Conservation (phyloP, 805 yeast species). For the Candida ponderosae region DNA sequence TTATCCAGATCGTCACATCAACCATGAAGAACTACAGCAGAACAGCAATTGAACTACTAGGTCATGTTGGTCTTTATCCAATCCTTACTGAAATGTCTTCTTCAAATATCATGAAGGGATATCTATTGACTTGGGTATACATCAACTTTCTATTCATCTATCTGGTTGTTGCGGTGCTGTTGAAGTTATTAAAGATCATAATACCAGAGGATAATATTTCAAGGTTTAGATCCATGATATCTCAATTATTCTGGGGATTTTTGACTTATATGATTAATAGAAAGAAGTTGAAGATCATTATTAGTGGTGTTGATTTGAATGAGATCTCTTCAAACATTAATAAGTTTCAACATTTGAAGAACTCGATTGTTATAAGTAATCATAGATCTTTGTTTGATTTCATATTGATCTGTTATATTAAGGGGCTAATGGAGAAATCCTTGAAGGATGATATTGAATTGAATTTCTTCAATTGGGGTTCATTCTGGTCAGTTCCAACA, state of each 20-base stretch:
- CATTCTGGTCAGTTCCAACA: slow-evolving; percentile 54
- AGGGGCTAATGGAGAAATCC: slow-evolving; percentile 18
- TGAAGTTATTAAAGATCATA: background rate
- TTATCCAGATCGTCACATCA: too few species aligned
- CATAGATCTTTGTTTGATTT: slow-evolving; percentile 68
- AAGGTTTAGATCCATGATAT: background rate
- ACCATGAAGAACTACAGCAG: background rate
- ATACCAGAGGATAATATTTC: background rate
- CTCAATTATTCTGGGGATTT: slow-evolving; percentile 10
- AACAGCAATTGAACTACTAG: slow-evolving; percentile 1
- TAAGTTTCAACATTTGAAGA: slow-evolving; percentile 16
- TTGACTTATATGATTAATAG: slow-evolving; percentile 14
- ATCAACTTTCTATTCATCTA: background rate
- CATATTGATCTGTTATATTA: slow-evolving; percentile 36
- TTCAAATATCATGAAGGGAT: background rate
- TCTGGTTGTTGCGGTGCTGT: background rate
- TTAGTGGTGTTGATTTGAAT: slow-evolving; percentile 16
- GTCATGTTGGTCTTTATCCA: slow-evolving; percentile 3
- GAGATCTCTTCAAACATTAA: background rate
- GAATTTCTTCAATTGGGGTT: slow-evolving; percentile 68
- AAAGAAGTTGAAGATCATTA: slow-evolving; percentile 17
- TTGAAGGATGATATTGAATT: slow-evolving; percentile 18
- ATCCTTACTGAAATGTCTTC: background rate
- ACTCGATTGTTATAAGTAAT: slow-evolving; percentile 37
- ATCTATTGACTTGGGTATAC: background rate